Conservation (phyloP, 768 basidiomycete genomes). For the Leccinum uliginosum region DNA sequence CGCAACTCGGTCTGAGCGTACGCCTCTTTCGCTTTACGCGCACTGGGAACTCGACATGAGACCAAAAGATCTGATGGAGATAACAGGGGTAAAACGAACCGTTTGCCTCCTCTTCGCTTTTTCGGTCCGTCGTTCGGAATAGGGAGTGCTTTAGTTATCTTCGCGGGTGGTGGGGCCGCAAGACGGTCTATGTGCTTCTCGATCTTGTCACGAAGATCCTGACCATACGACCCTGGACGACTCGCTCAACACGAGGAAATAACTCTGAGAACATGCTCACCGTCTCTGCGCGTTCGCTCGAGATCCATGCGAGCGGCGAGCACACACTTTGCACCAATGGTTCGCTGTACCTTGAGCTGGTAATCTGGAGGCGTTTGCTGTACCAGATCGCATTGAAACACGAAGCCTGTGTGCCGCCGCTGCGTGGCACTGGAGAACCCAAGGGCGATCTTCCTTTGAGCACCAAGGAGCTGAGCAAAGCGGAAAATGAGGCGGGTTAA, state of each 20-base stretch:
- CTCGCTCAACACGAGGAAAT: background rate
- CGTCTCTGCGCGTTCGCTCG: conserved; percentile 78
- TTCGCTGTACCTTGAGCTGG: conserved; percentile 87
- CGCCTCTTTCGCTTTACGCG: conserved; percentile 97
- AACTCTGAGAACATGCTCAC: conserved; percentile 35
- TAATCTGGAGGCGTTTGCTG: conserved; percentile 84
- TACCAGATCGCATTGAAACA: conserved; percentile 91
- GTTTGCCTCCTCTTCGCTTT: conserved; percentile 92
- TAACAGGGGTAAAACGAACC: conserved; percentile 44
- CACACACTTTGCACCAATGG: conserved; percentile 87
- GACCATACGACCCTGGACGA: conserved; percentile 68
- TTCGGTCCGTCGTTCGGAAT: conserved; percentile 94
- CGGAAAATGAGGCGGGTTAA: conserved; percentile 1
- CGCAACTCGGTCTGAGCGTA: conserved; percentile 95
- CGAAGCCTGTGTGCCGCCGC: conserved; percentile 91
- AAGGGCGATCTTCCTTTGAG: conserved; percentile 86
- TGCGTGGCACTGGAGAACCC: conserved; percentile 89
- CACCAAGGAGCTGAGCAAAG: conserved; percentile 76
- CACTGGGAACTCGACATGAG: conserved; percentile 42
- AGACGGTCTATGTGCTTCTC: conserved; percentile 89
- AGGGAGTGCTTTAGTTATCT: conserved; percentile 89
- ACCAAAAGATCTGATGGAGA: background rate
- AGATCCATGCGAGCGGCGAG: conserved; percentile 92
- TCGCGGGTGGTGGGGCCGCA: conserved; percentile 90
- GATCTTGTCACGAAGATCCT: conserved; percentile 77